Evolutionary conservation across 169 alveolate genomes (phyloP).

Genomic region (Plasmodium ovale): DNA sequence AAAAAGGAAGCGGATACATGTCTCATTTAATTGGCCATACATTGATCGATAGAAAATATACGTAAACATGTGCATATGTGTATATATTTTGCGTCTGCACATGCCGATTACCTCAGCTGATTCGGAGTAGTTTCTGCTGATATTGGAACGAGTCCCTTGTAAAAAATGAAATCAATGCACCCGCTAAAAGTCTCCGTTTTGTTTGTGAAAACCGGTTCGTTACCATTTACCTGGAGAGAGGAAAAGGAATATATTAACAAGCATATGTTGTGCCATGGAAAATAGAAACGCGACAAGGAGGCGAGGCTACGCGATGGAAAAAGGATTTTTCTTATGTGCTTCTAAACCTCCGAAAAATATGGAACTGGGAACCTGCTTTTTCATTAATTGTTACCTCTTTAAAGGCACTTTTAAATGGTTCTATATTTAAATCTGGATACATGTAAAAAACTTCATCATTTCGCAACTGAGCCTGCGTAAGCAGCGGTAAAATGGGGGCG

Average conservation of each 20-base stretch:
- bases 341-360: no score
- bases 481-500: no score
- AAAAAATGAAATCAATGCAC: constrained; percentile 59
- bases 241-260: neutral
- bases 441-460: constrained; percentile 15
- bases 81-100: neutral
- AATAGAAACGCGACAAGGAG: neutral
- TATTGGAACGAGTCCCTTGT: constrained; percentile 40
- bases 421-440: constrained; percentile 18
- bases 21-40: no score
- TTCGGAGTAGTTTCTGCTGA: constrained; percentile 31
- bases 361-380: no score
- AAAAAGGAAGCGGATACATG: neutral
- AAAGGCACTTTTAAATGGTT: constrained; percentile 46
- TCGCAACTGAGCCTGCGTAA: constrained; percentile 36
- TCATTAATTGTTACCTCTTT: constrained; percentile 25
- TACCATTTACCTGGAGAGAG: constrained; percentile 32
- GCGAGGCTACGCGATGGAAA: no score
- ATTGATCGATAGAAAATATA: neutral
- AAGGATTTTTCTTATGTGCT: no score
- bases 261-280: neutral
- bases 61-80: neutral
- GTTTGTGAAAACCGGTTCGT: constrained; percentile 47
- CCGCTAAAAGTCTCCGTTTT: constrained; percentile 22
- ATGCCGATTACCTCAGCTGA: neutral